Base-by-base conservation (phyloP, 2,329 filamentous ascomycete species). In the Ophiostoma pallidulum region DNA sequence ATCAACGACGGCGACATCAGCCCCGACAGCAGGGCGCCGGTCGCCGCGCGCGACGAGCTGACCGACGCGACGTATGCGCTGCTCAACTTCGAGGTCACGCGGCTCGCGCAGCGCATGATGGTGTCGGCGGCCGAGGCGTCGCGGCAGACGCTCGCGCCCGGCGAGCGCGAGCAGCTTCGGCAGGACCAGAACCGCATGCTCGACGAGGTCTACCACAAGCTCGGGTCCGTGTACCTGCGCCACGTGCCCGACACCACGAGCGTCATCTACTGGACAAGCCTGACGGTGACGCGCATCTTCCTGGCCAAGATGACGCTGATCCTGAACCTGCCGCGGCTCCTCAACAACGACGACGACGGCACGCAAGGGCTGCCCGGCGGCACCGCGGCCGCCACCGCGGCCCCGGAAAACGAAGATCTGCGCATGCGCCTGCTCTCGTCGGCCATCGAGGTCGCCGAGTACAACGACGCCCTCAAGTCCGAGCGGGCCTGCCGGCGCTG, bases 221-320 rank as follows among this genome's bases (percentile, higher is more conserved):
- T 75, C 8, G 64, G 77, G 14, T 50, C 60, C 13, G 60, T 61
- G 1, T 75, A 71, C 48, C 59, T 74, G 13, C 65, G 63, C 32
- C 64, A 70, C 53, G 55, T 61, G 1, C 55, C 52, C 1, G 60
- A 66, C 4, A 44, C 57, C 1, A 56, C 49, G 0, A 61, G 64
- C 42, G 59, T 68, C 18, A 42, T 52, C 1, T 62, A 64, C 44
- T 70, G 70, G 68, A 64, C 68, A 0, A 56, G 57, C 0, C 51
- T 67, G 1, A 62, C 52, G 2, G 54, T 55, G 20, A 74, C 78
- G 3, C 77, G 84, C 9, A 70, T 91, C 28, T 79, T 90, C 52
- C 77, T 89, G 65, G 80, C 81, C 45, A 91, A 89, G 64, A 79
- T 89, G 69, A 86, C 82, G 67, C 71, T 92, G 31, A 74, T 89